Evolutionary conservation across 2,329 filamentous ascomycete genomes (phyloP).

Genomic region (Diaporthe longicolla): DNA sequence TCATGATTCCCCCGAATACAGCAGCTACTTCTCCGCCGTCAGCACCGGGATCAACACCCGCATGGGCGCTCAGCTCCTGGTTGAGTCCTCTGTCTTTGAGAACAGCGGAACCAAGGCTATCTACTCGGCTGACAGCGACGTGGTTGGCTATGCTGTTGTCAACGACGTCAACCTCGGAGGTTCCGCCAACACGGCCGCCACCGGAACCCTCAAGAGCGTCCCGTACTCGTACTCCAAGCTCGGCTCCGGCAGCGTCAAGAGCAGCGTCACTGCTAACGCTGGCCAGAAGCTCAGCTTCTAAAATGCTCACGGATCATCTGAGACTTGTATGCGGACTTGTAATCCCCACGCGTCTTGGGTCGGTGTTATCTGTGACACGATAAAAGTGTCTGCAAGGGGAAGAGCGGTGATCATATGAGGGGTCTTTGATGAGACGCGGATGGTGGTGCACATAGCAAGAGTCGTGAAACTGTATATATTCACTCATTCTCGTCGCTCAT

Average conservation of each 20-base stretch:
- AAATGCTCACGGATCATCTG: no score
- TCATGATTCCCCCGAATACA: constrained; percentile 40
- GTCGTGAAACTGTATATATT: constrained; percentile 7
- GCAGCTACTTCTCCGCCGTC: constrained; percentile 58
- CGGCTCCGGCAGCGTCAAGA: constrained; percentile 62
- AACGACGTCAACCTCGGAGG: constrained; percentile 61
- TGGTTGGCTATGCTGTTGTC: constrained; percentile 57
- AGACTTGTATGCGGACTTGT: neutral
- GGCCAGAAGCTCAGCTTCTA: constrained; percentile 56
- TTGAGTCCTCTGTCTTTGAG: constrained; percentile 68
- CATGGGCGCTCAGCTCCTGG: constrained; percentile 67
- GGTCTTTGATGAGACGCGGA: neutral
- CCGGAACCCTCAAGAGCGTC: constrained; percentile 65
- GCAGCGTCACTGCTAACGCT: constrained; percentile 56
- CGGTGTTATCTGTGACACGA: no score
- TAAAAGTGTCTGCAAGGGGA: no score
- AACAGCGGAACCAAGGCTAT: constrained; percentile 52
- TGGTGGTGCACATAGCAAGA: neutral
- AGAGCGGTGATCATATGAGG: neutral
- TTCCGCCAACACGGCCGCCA: constrained; percentile 62
- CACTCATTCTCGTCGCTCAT: constrained; percentile 9
- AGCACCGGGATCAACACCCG: constrained; percentile 69
- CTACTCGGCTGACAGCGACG: constrained; percentile 57
- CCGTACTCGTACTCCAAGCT: constrained; percentile 68
- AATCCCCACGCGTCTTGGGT: no score